phyloP scores from a whole-genome alignment of 2,329 filamentous ascomycete genomes.

The Westerdykella aurantiaca region DNA sequence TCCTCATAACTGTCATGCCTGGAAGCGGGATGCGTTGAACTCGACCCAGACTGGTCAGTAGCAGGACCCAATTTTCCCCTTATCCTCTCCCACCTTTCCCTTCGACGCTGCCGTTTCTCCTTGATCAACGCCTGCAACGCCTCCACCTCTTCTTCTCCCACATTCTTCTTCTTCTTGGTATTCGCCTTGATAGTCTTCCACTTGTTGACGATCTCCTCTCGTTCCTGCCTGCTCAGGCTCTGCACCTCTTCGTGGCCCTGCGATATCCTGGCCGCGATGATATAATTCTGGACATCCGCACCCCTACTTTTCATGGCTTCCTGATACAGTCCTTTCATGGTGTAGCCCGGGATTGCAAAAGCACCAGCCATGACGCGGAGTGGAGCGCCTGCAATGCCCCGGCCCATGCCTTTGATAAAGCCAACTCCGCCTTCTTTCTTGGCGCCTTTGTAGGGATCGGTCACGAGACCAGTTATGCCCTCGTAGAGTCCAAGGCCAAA shows the following conservation, averaged over 20 bases:
- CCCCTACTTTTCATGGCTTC: constrained; percentile 67
- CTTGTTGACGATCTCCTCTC: constrained; percentile 56
- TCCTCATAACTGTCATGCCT: background rate
- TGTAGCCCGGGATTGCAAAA: constrained; percentile 66
- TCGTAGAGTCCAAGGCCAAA: constrained; percentile 75
- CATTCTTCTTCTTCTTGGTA: constrained; percentile 53
- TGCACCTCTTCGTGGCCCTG: constrained; percentile 67
- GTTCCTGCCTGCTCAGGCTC: constrained; percentile 52
- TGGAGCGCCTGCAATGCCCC: constrained; percentile 74
- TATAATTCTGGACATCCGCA: constrained; percentile 69
- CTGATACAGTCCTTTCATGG: constrained; percentile 75
- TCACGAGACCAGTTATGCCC: constrained; percentile 73
- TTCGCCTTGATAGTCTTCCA: constrained; percentile 60
- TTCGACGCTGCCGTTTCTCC: constrained; percentile 28
- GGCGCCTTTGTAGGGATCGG: constrained; percentile 66
- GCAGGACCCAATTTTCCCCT: constrained; percentile 1
- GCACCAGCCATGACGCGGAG: constrained; percentile 71
- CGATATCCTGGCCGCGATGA: constrained; percentile 67
- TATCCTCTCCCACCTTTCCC: constrained; percentile 30
- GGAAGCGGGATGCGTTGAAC: too few relatives aligned
- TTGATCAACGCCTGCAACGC: constrained; percentile 41
- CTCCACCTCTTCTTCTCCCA: constrained; percentile 46
- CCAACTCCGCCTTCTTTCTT: constrained; percentile 61
- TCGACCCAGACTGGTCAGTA: background rate
- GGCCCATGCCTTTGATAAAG: constrained; percentile 73